Evolutionary conservation across 2,329 filamentous ascomycete species (phyloP).

Genomic region (Trichothecium roseum): DNA sequence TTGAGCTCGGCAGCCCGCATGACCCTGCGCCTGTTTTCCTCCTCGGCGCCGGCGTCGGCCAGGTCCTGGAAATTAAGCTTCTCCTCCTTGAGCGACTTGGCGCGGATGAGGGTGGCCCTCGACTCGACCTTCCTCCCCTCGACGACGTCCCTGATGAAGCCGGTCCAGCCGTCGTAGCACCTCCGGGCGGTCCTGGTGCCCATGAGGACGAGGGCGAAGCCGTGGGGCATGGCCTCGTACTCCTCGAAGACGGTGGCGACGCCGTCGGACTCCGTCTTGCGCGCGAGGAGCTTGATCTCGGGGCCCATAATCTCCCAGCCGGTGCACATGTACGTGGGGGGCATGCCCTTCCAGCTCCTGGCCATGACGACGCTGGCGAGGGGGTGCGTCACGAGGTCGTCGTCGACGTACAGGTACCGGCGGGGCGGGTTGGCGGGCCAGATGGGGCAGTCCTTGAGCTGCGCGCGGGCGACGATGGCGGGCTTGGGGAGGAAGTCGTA

Average conservation of each 20-base stretch:
- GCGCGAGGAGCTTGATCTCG: conserved; percentile 52
- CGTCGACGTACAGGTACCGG: conserved; percentile 41
- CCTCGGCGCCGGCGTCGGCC: conserved; percentile 29
- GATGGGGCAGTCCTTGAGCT: conserved; percentile 32
- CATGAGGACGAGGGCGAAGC: conserved; percentile 51
- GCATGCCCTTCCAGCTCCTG: conserved; percentile 47
- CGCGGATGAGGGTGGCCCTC: conserved; percentile 34
- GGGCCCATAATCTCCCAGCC: conserved; percentile 66
- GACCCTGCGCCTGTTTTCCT: conserved; percentile 28
- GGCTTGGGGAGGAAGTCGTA: conserved; percentile 41
- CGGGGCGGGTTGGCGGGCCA: conserved; percentile 50
- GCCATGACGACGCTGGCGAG: conserved; percentile 54
- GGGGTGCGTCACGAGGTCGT: conserved; percentile 50
- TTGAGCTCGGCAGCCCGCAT: conserved; percentile 9
- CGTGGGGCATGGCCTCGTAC: conserved; percentile 75
- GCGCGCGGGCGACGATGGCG: conserved; percentile 16
- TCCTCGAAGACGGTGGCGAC: conserved; percentile 57
- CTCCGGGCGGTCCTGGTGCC: conserved; percentile 31
- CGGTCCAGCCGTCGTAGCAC: conserved; percentile 44
- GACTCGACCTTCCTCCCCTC: conserved; percentile 23
- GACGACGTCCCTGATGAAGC: conserved; percentile 39
- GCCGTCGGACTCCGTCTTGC: conserved; percentile 42
- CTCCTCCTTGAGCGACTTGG: conserved; percentile 40
- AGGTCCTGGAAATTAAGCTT: conserved; percentile 31
- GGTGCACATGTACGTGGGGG: conserved; percentile 57